phyloP scores from a whole-genome alignment of 1,139 yeast species.

The Kluyveromyces marxianus region DNA sequence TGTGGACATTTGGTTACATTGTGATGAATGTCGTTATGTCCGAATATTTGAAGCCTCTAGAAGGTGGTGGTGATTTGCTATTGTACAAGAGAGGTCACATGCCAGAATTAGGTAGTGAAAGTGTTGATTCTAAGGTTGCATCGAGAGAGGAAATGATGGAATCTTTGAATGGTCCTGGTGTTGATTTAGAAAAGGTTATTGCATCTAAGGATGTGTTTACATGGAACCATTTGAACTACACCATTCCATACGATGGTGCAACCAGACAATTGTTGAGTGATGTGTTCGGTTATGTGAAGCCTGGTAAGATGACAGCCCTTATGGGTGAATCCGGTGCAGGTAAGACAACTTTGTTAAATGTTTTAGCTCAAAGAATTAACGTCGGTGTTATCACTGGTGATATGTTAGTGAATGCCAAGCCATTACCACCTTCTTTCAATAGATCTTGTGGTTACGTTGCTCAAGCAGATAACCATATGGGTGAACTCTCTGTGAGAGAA shows the following conservation, averaged over 20 bases:
- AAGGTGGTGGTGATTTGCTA: conserved; percentile 52
- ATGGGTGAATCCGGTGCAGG: conserved; percentile 61
- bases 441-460: conserved; percentile 61
- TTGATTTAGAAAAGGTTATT: conserved; percentile 33
- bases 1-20: conserved; percentile 46
- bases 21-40: conserved; percentile 40
- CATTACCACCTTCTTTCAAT: conserved; percentile 45
- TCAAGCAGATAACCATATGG: conserved; percentile 56
- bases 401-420: conserved; percentile 52
- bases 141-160: conserved; percentile 38
- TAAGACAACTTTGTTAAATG: conserved; percentile 72
- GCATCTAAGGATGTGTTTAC: conserved; percentile 40
- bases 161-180: conserved; percentile 36
- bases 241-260: conserved; percentile 45
- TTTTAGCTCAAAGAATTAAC: conserved; percentile 54
- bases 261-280: conserved; percentile 43
- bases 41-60: conserved; percentile 45
- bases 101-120: conserved; percentile 37
- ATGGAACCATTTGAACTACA: conserved; percentile 48
- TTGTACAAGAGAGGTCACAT: conserved; percentile 49
- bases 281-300: conserved; percentile 59
- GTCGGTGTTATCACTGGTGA: conserved; percentile 59
- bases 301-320: conserved; percentile 41
- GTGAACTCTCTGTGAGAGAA: conserved; percentile 53
- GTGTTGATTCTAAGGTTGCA: conserved; percentile 38